Conservation (phyloP, 192 early-diverging fungal species). For the Umbelopsis sp. region DNA sequence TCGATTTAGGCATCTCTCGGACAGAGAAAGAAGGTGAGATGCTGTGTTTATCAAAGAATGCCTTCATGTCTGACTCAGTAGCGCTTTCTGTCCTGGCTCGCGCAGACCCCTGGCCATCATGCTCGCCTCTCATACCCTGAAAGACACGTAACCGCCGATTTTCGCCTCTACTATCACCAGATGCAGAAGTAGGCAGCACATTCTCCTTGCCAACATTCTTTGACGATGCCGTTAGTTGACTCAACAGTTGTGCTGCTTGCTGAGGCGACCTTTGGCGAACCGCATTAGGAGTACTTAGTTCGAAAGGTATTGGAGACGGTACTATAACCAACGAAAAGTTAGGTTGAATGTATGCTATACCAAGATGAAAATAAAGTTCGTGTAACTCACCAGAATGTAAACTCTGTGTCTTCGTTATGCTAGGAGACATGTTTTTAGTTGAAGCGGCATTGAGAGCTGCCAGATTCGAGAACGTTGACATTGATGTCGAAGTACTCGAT, state of each 20-base stretch:
- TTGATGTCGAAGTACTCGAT: not conserved
- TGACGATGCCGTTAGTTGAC: not conserved
- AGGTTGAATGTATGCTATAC: not conserved
- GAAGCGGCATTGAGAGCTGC: conserved; percentile 1
- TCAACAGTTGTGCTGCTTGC: conserved; percentile 5
- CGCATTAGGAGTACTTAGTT: not conserved
- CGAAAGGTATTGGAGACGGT: not conserved
- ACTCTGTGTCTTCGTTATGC: not conserved
- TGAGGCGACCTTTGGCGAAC: not conserved
- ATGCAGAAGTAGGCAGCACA: not conserved
- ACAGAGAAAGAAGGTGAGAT: conserved; percentile 4
- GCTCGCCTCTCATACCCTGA: conserved; percentile 14
- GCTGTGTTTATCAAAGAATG: not conserved
- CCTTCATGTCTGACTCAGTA: not conserved
- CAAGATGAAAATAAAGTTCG: too few relatives aligned
- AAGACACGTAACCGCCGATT: conserved; percentile 1
- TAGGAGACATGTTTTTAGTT: not conserved
- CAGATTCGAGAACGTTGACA: not conserved
- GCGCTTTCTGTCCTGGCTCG: not conserved
- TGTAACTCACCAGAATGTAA: not conserved
- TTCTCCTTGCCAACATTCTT: not conserved
- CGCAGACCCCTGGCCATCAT: not conserved
- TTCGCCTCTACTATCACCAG: not conserved
- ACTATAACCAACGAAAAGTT: not conserved
- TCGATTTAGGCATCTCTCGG: not conserved